Evolutionary conservation across 139 green algal genomes (phyloP), one percentile per base, ranked within the genome.

Genomic region (Auxenochlorella pyrenoidosa): DNA sequence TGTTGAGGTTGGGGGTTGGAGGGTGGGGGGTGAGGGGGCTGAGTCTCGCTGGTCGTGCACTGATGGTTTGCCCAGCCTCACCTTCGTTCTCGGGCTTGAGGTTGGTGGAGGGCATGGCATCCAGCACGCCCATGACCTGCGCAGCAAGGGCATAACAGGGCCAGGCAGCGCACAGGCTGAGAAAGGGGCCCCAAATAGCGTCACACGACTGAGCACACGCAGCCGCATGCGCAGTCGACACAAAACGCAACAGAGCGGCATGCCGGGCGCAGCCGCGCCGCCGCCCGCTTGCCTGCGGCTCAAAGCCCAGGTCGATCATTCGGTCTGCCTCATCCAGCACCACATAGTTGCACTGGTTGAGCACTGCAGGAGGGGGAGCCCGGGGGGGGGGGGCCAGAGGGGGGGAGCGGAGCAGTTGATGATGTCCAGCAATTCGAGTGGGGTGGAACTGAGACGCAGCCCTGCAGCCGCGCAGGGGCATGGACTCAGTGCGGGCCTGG

Each of bases 301-400:
- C 97, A 86, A 99, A 99, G 22, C 98, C 98, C 89, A 99, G 94
- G 87, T 99, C 98, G 43, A 99, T 99, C 98, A 99, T 99, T 78
- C 97, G 92, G 81, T 99, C 98, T 5, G 98, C 98, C 93, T 99
- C 97, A 88, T 99, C 98, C 80, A 99, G 93, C 79, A 99, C 97
- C n/a, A 99, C 95, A 87, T 99, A 99, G 93, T 99, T 98, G 94
- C 98, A 99, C 94, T 99, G 98, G 77, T 83, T 82, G 5, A 88
- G 73, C 38, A 82, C 84, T 88, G 84, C 51, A 63, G 21, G 34
- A 63, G 21, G 34, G 68, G 28, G 38, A 71, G 79, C 3, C 3
- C 1, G 72, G 34, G 34, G 1, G 34, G 19, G 34, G 70, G 70
- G 24, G 24, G 34, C 4, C 34, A 28, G 24, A 43, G 70, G 36